Percentiles rank a stretch among this genome's conserved stretches.
phyloP scores from a whole-genome alignment of 352 stramenopile species.

The Globisporangium solare region DNA sequence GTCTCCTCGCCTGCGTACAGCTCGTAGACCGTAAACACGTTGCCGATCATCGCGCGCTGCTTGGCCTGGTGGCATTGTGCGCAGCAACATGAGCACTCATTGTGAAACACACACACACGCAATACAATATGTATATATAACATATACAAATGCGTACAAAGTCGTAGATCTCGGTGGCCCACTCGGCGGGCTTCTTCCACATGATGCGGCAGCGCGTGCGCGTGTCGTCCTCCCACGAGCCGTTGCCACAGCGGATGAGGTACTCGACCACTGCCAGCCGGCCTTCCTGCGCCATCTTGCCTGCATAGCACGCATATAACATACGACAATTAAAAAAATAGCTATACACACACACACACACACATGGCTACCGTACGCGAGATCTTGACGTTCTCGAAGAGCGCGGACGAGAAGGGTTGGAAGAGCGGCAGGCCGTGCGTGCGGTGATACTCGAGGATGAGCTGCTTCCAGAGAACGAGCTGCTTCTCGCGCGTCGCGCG shows the following conservation, averaged over 20 bases:
- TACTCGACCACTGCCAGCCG: conserved; percentile 68
- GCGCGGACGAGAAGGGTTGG: conserved; percentile 51
- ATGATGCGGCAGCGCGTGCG: conserved; percentile 78
- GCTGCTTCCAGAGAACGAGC: conserved; percentile 81
- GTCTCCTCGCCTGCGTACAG: conserved; percentile 83
- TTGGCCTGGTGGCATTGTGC: conserved; percentile 33
- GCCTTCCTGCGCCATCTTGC: conserved; percentile 69
- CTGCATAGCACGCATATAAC: no score
- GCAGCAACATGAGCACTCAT: not conserved
- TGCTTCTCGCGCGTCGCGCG: conserved; percentile 83
- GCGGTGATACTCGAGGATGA: conserved; percentile 82
- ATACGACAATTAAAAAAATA: no score
- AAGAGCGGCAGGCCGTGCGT: conserved; percentile 66
- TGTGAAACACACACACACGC: not conserved
- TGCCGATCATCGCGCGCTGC: conserved; percentile 69
- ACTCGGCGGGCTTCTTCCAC: conserved; percentile 82
- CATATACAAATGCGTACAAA: conserved; percentile 40
- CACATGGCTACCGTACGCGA: conserved; percentile 30
- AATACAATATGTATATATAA: no score
- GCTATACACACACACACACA: not conserved
- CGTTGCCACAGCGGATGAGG: conserved; percentile 72
- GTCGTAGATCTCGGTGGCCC: conserved; percentile 82
- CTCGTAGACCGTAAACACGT: conserved; percentile 85
- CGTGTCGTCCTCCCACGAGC: conserved; percentile 76
- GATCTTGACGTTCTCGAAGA: conserved; percentile 86